Conservation (phyloP, 768 basidiomycete genomes). For the Phaeotremella skinneri region DNA sequence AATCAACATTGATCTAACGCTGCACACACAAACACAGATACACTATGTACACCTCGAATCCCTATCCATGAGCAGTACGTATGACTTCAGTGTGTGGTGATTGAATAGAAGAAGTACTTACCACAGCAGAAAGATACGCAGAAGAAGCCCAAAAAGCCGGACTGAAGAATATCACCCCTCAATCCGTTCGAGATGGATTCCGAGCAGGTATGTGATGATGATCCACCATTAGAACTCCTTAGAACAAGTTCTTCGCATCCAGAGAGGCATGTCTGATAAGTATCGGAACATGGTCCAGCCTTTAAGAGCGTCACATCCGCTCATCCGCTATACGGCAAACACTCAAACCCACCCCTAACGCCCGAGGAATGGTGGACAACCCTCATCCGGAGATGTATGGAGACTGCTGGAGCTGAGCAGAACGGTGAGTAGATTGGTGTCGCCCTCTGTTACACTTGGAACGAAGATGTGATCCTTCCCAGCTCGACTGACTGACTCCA, state of each 20-base stretch:
- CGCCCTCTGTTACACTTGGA: not conserved
- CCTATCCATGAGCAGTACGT: constrained; percentile 48
- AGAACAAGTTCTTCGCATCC: too few species aligned
- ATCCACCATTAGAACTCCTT: too few species aligned
- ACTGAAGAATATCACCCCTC: constrained; percentile 22
- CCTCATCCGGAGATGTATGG: constrained; percentile 39
- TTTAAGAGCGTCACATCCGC: constrained; percentile 32
- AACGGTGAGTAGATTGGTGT: constrained; percentile 17
- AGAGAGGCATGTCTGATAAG: too few species aligned
- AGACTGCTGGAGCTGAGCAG: constrained; percentile 30
- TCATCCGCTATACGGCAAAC: constrained; percentile 44
- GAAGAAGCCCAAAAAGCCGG: constrained; percentile 45
- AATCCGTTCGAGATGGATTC: constrained; percentile 38
- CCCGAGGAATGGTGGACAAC: constrained; percentile 48
- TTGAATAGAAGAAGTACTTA: not conserved
- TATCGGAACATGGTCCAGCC: constrained; percentile 15
- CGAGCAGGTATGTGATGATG: constrained; percentile 33
- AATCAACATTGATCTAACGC: constrained; percentile 4
- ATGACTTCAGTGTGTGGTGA: not conserved
- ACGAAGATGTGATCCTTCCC: not conserved
- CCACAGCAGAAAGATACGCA: constrained; percentile 30
- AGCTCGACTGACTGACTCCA: not conserved
- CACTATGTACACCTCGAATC: constrained; percentile 44
- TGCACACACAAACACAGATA: constrained; percentile 28
- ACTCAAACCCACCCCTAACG: constrained; percentile 25